Evolutionary conservation across 2,329 filamentous ascomycete species (phyloP).

Genomic region (Arthrinium puccinioides): DNA sequence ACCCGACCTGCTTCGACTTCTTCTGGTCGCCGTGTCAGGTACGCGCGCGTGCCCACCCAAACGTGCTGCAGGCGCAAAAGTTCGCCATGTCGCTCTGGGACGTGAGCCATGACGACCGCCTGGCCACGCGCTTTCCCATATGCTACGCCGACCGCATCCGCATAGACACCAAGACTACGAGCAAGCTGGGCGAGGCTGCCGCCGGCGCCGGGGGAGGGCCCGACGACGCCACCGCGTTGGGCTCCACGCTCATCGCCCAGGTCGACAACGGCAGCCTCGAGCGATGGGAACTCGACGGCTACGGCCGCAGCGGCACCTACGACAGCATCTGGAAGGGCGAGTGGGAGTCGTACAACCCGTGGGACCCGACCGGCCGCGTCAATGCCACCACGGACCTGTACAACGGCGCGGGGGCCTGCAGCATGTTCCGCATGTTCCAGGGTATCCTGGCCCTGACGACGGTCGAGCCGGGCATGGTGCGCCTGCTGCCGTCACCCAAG

Average conservation of each 20-base stretch:
- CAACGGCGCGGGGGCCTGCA: conserved; percentile 50
- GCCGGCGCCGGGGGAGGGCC: conserved; percentile 18
- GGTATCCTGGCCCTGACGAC: conserved; percentile 47
- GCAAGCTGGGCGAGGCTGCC: conserved; percentile 23
- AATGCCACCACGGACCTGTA: conserved; percentile 48
- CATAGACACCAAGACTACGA: conserved; percentile 48
- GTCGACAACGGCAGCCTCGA: conserved; percentile 65
- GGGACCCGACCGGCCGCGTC: conserved; percentile 45
- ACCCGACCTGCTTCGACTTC: conserved; percentile 65
- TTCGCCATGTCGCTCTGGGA: conserved; percentile 66
- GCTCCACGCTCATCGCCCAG: conserved; percentile 53
- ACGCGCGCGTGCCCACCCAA: conserved; percentile 58
- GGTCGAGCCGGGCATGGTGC: conserved; percentile 40
- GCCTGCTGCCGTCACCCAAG: conserved; percentile 39
- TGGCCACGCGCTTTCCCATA: conserved; percentile 55
- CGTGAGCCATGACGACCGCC: conserved; percentile 41
- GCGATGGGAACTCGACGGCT: conserved; percentile 64
- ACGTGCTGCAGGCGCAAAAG: conserved; percentile 54
- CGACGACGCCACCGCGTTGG: conserved; percentile 24
- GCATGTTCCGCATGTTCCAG: conserved; percentile 53
- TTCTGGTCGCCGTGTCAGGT: conserved; percentile 69
- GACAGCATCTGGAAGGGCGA: conserved; percentile 44
- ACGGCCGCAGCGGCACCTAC: conserved; percentile 51
- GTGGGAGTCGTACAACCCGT: conserved; percentile 50
- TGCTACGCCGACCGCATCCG: conserved; percentile 64